phyloP scores from a whole-genome alignment of 768 basidiomycete genomes.

The Russula brevipes region DNA sequence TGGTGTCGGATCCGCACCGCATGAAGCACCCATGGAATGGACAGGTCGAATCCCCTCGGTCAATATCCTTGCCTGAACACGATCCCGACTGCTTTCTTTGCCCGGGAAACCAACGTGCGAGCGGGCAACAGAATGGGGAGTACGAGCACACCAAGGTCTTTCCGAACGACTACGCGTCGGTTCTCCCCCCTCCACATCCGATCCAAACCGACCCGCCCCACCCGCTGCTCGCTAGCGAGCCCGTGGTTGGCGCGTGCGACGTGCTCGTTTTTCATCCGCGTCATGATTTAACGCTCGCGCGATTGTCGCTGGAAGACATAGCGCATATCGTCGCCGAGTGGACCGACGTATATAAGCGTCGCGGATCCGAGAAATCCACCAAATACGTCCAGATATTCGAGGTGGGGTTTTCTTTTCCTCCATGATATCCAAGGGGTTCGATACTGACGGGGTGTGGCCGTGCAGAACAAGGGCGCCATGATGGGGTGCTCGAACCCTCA shows the following conservation, averaged over 20 bases:
- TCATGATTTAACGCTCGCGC: conserved; percentile 81
- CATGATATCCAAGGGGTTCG: not conserved
- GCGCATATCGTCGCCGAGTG: conserved; percentile 65
- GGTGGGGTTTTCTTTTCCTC: conserved; percentile 36
- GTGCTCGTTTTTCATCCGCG: conserved; percentile 84
- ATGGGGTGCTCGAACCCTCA: conserved; percentile 97
- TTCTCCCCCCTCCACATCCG: conserved; percentile 61
- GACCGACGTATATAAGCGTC: conserved; percentile 55
- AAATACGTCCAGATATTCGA: conserved; percentile 88
- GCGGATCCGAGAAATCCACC: conserved; percentile 62
- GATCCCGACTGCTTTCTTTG: conserved; percentile 82
- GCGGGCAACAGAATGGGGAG: conserved; percentile 60
- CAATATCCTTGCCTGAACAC: conserved; percentile 49
- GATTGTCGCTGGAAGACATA: conserved; percentile 54
- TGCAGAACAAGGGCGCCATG: conserved; percentile 86
- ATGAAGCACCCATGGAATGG: conserved; percentile 90
- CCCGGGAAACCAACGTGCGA: conserved; percentile 72
- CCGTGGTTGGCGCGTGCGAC: conserved; percentile 78
- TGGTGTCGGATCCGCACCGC: conserved; percentile 80
- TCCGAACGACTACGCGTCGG: conserved; percentile 78
- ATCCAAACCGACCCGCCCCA: conserved; percentile 46
- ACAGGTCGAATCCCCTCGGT: conserved; percentile 65
- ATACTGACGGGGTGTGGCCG: not conserved
- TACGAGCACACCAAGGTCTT: conserved; percentile 70
- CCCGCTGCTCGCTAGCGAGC: conserved; percentile 57